Evolutionary conservation across 2,329 filamentous ascomycete genomes (phyloP), one percentile per base, ranked within the genome.

Genomic region (Claviceps sorghi): DNA sequence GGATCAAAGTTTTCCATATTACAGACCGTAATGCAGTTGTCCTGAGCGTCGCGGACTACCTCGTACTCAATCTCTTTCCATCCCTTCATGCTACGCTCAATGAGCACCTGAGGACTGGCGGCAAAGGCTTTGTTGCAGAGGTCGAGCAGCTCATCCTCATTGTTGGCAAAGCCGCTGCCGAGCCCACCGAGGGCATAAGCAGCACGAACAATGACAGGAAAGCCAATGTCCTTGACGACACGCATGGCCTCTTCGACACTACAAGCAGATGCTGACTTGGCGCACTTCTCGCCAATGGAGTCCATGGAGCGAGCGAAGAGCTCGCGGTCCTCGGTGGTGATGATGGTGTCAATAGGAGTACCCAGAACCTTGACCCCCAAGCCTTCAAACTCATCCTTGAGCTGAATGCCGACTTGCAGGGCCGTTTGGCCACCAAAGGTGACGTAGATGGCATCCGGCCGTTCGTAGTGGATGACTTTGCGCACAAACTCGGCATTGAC

Each of bases 1-100:
- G 93, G 93, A 67, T 98, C 93, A 64, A 98, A 98, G 73, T 98
- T 98, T 74, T 98, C 93, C 93, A 98, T 97, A 75, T 98, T 98
- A 70, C 93, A 98, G 56, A 98, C 93, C 7, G 93, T 98, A 66
- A 98, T 97, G 67, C 93, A 98, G 77, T 97, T 97, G 73, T 98
- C 90, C 61, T 88, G 83, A 53, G 83, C 86, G 73, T 97, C 93
- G 63, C 93, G 85, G 42, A 98, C 93, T 56, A 97, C 93, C 69
- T 98, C 93, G 65, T 97, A 98, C 69, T 98, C 93, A 57, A 97
- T 94, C 70, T 98, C 93, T 70, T 98, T 98, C 93, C 93, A 98
- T 54, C 93, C 93, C 74, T 97, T 97, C 91, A 98, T 97, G 73
- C 88, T 95, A 67, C 87, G 83, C 74, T 98, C 93, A 61, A 98